Evolutionary conservation across 306 rosid species (phyloP), one percentile per base, ranked within the genome.

Genomic region (Trichosanthes truncata): DNA sequence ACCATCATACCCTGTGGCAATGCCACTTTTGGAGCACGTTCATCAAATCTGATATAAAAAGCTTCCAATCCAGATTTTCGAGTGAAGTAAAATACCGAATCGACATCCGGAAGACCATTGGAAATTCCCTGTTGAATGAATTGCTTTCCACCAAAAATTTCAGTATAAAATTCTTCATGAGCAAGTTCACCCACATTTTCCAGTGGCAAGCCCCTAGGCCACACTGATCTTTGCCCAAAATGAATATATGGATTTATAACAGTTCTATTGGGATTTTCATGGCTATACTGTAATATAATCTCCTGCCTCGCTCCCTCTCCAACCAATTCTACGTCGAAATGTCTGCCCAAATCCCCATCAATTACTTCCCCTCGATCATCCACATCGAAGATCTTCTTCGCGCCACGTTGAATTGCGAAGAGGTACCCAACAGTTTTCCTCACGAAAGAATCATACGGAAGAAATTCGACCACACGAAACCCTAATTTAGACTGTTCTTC

Each of bases 161-260:
- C 89, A 26, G 99, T 95, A 83, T 95, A 93, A 78, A 87, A 95
- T 78, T 90, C 97, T 56, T 95, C 99, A 85, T 91, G 99, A 36
- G 84, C 87, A 84, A 95, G 66, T 46, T 89, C 99, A 62, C 99
- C 99, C 0, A 89, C 99, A 45, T 91, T 93, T 80, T 93, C 99
- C 89, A 95, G 84, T 0, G 99, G 99, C 84, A 95, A 73, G 26
- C 99, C 99, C 80, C 99, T 89, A 36, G 99, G 99, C 99, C 99
- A 95, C 68, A 95, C 97, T 0, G 99, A 93, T 68, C 99, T 87
- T 81, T 95, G 99, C 79, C 99, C 99, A 46, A 95, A 95, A 87
- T 95, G 99, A 55, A 95, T 86, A 80, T 95, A 95, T 0, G 99
- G 99, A 80, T 95, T 95, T 25, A 89, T 91, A 33, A 91, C 85